phyloP scores from a whole-genome alignment of 768 basidiomycete genomes.

The Termitomyces sp. region DNA sequence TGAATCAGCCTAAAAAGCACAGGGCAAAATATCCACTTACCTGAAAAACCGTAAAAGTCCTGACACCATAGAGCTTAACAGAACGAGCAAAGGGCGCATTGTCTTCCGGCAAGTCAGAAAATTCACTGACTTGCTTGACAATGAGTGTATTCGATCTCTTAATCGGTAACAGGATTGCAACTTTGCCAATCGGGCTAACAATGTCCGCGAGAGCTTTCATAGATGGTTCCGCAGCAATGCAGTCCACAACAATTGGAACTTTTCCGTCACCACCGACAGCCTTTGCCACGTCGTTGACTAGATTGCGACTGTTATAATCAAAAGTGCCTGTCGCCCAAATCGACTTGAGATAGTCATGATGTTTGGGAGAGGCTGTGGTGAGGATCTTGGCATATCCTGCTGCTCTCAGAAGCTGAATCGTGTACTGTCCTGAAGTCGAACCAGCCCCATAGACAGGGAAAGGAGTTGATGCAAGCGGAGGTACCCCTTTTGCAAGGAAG shows the following conservation, averaged over 20 bases:
- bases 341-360: constrained; percentile 14
- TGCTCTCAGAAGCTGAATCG: constrained; percentile 26
- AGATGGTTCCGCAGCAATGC: constrained; percentile 26
- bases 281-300: constrained; percentile 22
- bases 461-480: constrained; percentile 22
- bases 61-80: constrained; percentile 30
- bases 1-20: neutral
- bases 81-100: constrained; percentile 31
- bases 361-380: constrained; percentile 28
- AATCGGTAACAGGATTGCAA: constrained; percentile 40
- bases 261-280: constrained; percentile 21
- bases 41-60: constrained; percentile 34
- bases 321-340: constrained; percentile 31
- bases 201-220: constrained; percentile 30
- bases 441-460: constrained; percentile 40
- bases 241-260: constrained; percentile 26
- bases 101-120: constrained; percentile 28
- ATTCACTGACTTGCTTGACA: constrained; percentile 19
- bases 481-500: constrained; percentile 13
- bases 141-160: constrained; percentile 36
- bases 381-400: constrained; percentile 34
- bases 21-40: constrained; percentile 19
- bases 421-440: constrained; percentile 30
- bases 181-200: constrained; percentile 28
- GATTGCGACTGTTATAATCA: constrained; percentile 26